A percentile compares a stretch with the other conserved stretches of the same genome.
Conservation (phyloP, 768 basidiomycete species). For the Suillus cothurnatus region DNA sequence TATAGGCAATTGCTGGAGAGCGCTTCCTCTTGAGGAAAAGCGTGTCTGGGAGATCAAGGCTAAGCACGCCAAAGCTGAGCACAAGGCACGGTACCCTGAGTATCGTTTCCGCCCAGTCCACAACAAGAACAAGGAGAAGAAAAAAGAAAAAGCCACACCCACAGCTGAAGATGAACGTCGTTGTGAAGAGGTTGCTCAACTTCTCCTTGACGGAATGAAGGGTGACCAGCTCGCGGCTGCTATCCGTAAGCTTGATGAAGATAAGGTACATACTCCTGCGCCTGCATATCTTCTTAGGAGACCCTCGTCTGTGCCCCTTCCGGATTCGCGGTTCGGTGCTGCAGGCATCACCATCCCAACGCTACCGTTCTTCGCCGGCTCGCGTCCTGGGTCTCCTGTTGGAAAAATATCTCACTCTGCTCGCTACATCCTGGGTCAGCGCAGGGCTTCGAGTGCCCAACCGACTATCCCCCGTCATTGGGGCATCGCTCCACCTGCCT, state of each 20-base stretch:
- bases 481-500: conserved; percentile 21
- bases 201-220: conserved; percentile 70
- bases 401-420: conserved; percentile 45
- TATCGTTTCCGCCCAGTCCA: conserved; percentile 51
- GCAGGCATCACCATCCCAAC: conserved; percentile 44
- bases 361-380: conserved; percentile 38
- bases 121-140: conserved; percentile 50
- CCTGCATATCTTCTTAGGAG: conserved; percentile 48
- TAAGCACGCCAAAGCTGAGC: conserved; percentile 72
- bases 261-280: conserved; percentile 15
- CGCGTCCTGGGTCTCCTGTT: conserved; percentile 48
- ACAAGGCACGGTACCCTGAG: conserved; percentile 68
- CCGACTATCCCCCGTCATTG: conserved; percentile 37
- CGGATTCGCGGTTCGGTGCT: conserved; percentile 39
- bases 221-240: conserved; percentile 68
- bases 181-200: conserved; percentile 57
- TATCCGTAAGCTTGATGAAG: conserved; percentile 52
- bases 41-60: conserved; percentile 73
- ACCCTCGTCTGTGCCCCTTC: conserved; percentile 65
- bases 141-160: conserved; percentile 29
- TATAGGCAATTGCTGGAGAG: conserved; percentile 59
- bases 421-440: conserved; percentile 44
- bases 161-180: conserved; percentile 33
- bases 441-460: conserved; percentile 52
- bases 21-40: conserved; percentile 71